Conservation (phyloP, 495 filamentous ascomycete species). For the Aspergillus avenaceus region DNA sequence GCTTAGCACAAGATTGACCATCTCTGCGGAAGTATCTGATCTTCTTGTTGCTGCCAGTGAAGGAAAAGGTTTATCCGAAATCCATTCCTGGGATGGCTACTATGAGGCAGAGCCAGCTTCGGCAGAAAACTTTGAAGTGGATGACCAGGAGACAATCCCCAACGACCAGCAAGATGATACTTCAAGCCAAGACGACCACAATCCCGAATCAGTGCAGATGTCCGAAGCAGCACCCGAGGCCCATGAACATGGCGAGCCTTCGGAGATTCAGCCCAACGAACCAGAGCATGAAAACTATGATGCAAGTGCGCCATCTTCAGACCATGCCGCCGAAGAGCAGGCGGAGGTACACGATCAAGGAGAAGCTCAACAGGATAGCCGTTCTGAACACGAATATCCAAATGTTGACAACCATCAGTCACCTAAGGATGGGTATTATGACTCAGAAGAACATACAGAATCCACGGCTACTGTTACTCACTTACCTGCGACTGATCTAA, state of each 20-base stretch:
- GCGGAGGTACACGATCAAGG: not conserved
- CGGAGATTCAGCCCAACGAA: conserved; percentile 6
- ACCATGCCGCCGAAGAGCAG: not conserved
- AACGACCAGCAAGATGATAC: conserved; percentile 11
- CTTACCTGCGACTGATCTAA: conserved; percentile 9
- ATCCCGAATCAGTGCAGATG: not conserved
- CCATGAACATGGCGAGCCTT: not conserved
- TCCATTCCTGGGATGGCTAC: conserved; percentile 39
- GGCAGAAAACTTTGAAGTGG: conserved; percentile 13
- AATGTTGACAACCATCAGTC: not conserved
- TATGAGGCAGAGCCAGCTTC: conserved; percentile 23
- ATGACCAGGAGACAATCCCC: conserved; percentile 5
- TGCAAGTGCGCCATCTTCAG: not conserved
- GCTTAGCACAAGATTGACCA: conserved; percentile 41
- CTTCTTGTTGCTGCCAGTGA: conserved; percentile 49
- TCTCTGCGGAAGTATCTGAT: conserved; percentile 42
- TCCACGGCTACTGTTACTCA: conserved; percentile 29
- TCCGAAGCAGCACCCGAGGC: not conserved
- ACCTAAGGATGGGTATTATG: conserved; percentile 16
- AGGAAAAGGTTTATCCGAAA: conserved; percentile 56
- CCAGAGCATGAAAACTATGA: conserved; percentile 4
- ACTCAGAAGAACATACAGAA: conserved; percentile 28
- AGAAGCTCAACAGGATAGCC: not conserved
- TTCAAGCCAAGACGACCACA: not conserved
- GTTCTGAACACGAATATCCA: conserved; percentile 9